Percentiles rank a stretch among this genome's conserved stretches.
Evolutionary conservation across 2,329 filamentous ascomycete species (phyloP).

Genomic region (Akanthomyces dipterigenus): DNA sequence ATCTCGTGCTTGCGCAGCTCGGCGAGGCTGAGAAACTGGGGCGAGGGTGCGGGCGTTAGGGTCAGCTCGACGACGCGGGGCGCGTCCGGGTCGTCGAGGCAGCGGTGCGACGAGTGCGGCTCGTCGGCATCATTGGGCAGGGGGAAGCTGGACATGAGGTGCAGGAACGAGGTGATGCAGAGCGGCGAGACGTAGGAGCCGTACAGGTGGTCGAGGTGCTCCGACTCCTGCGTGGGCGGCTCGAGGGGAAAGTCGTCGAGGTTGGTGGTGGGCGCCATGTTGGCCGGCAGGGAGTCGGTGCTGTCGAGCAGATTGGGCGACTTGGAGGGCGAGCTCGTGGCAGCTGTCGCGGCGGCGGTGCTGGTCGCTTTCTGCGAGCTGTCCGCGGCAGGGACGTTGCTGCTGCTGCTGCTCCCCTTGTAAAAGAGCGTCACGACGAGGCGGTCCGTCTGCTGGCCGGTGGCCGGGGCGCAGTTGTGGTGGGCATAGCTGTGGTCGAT

Average conservation of each 20-base stretch:
- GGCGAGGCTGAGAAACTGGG: slow-evolving; percentile 57
- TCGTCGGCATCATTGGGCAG: slow-evolving; percentile 44
- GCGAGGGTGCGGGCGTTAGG: slow-evolving; percentile 52
- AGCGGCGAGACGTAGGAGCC: slow-evolving; percentile 59
- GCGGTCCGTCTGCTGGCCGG: slow-evolving; percentile 41
- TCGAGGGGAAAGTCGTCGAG: slow-evolving; percentile 55
- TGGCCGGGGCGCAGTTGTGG: slow-evolving; percentile 51
- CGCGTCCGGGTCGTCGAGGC: slow-evolving; percentile 53
- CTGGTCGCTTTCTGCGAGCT: slow-evolving; percentile 14
- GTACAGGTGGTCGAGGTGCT: slow-evolving; percentile 58
- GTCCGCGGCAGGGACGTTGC: slow-evolving; percentile 6
- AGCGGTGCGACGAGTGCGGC: slow-evolving; percentile 55
- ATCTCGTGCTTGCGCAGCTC: slow-evolving; percentile 75
- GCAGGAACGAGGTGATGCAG: slow-evolving; percentile 59
- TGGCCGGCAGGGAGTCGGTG: slow-evolving; percentile 35
- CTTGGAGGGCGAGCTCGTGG: slow-evolving; percentile 16
- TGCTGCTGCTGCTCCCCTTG: slow-evolving; percentile 36
- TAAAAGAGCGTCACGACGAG: slow-evolving; percentile 60
- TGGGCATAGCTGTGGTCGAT: slow-evolving; percentile 57
- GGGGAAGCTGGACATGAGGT: slow-evolving; percentile 58
- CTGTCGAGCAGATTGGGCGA: slow-evolving; percentile 22
- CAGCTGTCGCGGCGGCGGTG: not conserved
- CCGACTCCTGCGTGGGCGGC: slow-evolving; percentile 45
- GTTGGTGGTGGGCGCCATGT: slow-evolving; percentile 54
- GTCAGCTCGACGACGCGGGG: slow-evolving; percentile 61